phyloP scores from a whole-genome alignment of 73 alveolate species.

The Uronychia binucleata region DNA sequence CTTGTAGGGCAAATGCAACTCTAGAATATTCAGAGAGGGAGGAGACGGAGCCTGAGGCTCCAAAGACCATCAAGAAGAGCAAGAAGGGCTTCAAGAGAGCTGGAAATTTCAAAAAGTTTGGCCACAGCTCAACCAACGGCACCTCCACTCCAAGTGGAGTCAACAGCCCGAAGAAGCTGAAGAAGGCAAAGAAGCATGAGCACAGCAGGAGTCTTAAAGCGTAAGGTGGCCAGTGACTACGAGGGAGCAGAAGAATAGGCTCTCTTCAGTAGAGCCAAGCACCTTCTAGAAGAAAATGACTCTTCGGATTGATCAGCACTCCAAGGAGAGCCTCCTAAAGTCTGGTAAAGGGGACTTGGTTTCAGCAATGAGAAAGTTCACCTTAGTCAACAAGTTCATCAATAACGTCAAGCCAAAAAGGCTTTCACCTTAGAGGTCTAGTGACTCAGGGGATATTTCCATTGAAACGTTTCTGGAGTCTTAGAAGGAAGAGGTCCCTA shows the following conservation, averaged over 20 bases:
- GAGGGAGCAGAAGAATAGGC: background rate
- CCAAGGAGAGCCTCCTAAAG: background rate
- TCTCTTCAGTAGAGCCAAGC: background rate
- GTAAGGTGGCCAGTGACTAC: background rate
- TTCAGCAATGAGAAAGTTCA: background rate
- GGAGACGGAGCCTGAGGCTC: background rate
- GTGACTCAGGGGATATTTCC: background rate
- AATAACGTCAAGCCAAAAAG: background rate
- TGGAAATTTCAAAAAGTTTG: too few relatives aligned
- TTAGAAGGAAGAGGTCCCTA: too few relatives aligned
- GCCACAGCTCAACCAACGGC: background rate
- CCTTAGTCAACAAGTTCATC: background rate
- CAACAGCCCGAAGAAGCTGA: background rate
- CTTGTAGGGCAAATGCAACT: background rate
- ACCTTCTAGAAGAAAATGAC: background rate
- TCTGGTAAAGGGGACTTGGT: background rate
- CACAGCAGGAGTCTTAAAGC: background rate
- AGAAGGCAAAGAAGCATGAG: background rate
- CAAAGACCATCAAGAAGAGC: background rate
- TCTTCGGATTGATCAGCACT: too few relatives aligned
- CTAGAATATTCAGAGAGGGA: too few relatives aligned
- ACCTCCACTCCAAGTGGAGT: background rate
- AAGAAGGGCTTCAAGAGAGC: too few relatives aligned
- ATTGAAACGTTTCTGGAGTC: background rate
- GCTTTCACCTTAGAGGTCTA: background rate